Base-by-base conservation (phyloP, 805 yeast genomes). In the Millerago galiae region DNA sequence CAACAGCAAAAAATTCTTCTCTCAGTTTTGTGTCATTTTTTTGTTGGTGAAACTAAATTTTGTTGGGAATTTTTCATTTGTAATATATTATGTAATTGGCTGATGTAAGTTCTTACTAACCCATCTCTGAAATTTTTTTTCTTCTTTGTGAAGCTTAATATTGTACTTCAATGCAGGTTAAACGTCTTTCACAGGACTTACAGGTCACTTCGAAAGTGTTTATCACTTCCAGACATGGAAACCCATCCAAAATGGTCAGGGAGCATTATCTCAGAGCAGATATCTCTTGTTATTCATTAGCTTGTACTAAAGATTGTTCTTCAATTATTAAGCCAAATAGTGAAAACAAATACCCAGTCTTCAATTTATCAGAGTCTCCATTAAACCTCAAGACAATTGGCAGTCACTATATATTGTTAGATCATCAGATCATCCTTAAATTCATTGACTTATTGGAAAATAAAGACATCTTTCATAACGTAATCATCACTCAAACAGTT, bases 231-330 rank as follows among this genome's bases (percentile, higher is more conserved):
- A 74, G 93, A 54, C 79, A 83, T 48, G 98, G 98, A 9, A 81
- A 82, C 35, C 96, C 97, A 5, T 74, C 89, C 29, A 91, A 93
- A 60, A 75, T 93, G 24, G 95, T 91, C 9, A 74, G 97, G 51
- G 99, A 93, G 59, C 99, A 91, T 62, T 93, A 93, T 59, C 68
- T 93, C 44, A 75, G 99, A 61, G 78, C 77, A 41, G 99, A 93
- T 63, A 88, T 93, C 39, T 95, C 97, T 15, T 93, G 99, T 63
- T 79, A 82, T 41, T 86, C 96, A 2, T 70, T 67, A 49, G 67
- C 75, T 1, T 93, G 99, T 63, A 55, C 64, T 9, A 59, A 55
- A 29, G 36, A 29, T n/a, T 93, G 99, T 62, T 63, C 67, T 11
- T 64, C 65, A 21, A 67, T 71, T 26, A 65, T 76, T 12, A 72